A percentile compares a stretch with the other conserved stretches of the same genome.
Evolutionary conservation across 768 basidiomycete species (phyloP).

Genomic region (Leccinellum luteum): DNA sequence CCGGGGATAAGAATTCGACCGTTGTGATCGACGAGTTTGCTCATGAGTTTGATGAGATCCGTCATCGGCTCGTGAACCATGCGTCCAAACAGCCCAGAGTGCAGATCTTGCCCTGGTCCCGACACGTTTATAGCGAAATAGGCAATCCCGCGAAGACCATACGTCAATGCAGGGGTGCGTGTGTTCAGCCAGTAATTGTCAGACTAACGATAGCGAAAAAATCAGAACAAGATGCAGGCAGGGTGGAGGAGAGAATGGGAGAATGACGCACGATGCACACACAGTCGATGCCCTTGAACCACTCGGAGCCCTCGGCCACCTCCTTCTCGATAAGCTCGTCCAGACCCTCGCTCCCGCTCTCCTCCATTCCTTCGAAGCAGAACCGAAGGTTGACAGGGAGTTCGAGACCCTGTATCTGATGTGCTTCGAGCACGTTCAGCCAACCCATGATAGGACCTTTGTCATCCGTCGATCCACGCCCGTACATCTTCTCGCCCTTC

Average conservation of each 20-base stretch:
- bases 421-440: constrained; percentile 88
- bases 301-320: constrained; percentile 58
- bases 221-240: not conserved
- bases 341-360: constrained; percentile 86
- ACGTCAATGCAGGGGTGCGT: constrained; percentile 77
- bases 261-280: constrained; percentile 77
- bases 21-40: constrained; percentile 72
- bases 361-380: constrained; percentile 98
- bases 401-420: constrained; percentile 57
- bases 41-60: constrained; percentile 80
- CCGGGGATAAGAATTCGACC: constrained; percentile 91
- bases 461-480: constrained; percentile 91
- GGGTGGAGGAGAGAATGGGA: not conserved
- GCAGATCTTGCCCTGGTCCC: constrained; percentile 85
- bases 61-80: constrained; percentile 93
- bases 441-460: constrained; percentile 89
- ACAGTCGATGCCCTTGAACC: constrained; percentile 86
- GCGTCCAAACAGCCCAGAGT: constrained; percentile 85
- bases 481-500: constrained; percentile 62
- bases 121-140: constrained; percentile 83
- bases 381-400: constrained; percentile 89
- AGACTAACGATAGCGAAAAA: constrained; percentile 43
- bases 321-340: constrained; percentile 83
- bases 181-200: constrained; percentile 95
- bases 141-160: constrained; percentile 83